A percentile compares a stretch with the other conserved stretches of the same genome.
These are phyloP conservation scores for Coemansia sp. DNA, from an alignment of 192 early-diverging fungal genomes.

Conservation along the genomic window DNA sequence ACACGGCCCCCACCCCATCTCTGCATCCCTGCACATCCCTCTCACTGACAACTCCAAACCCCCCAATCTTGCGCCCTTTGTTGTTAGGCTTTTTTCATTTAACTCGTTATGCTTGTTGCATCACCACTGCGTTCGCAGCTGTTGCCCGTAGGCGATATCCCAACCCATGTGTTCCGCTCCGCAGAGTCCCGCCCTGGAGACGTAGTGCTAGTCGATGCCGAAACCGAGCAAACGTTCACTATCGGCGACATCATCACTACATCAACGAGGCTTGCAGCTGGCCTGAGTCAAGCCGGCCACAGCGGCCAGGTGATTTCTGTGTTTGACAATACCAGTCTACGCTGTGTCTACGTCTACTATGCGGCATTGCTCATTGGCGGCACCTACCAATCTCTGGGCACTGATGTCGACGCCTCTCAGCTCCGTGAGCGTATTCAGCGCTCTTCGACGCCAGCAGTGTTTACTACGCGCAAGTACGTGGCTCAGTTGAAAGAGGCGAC, in stretches of 20 bases:
- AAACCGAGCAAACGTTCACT: slow-evolving; percentile 33
- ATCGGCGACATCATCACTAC: slow-evolving; percentile 39
- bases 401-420: slow-evolving; percentile 6
- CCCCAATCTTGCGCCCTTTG: not conserved
- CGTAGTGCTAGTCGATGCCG: slow-evolving; percentile 40
- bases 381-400: slow-evolving; percentile 45
- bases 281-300: slow-evolving; percentile 21
- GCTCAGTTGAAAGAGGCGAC: slow-evolving; percentile 12
- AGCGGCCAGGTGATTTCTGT: slow-evolving; percentile 35
- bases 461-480: slow-evolving; percentile 22
- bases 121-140: slow-evolving; percentile 38
- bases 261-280: slow-evolving; percentile 36
- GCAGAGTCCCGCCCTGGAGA: slow-evolving; percentile 32
- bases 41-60: not conserved
- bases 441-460: slow-evolving; percentile 30
- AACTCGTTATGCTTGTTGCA: slow-evolving; percentile 32
- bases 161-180: slow-evolving; percentile 40
- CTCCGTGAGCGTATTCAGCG: slow-evolving; percentile 25
- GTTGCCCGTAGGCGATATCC: slow-evolving; percentile 44
- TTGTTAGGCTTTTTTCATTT: not conserved
- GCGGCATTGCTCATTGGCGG: slow-evolving; percentile 49
- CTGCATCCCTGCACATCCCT: not conserved
- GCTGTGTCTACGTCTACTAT: slow-evolving; percentile 47
- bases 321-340: slow-evolving; percentile 35
- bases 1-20: not conserved